Percentiles rank a stretch among this genome's conserved stretches.
phyloP scores from a whole-genome alignment of 768 basidiomycete species.

The Panellus pusillus region DNA sequence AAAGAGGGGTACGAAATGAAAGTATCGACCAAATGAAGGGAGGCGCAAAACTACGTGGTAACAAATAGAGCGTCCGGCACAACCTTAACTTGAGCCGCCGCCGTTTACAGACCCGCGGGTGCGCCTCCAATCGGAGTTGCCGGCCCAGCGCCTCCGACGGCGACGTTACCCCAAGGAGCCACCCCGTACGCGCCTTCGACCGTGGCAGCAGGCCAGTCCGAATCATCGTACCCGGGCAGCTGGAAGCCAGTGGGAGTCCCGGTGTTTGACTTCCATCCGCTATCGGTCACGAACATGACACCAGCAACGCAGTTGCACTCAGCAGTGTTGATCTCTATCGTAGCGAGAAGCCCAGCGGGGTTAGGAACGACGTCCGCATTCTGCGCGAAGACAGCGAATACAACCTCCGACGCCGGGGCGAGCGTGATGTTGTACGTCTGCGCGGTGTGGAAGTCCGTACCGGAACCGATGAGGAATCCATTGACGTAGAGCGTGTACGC shows the following conservation, averaged over 20 bases:
- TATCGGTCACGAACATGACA: constrained; percentile 21
- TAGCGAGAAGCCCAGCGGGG: constrained; percentile 21
- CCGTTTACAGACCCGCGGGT: too few species aligned
- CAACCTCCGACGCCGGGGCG: constrained; percentile 14
- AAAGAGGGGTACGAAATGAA: too few species aligned
- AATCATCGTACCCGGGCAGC: constrained; percentile 20
- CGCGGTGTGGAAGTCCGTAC: constrained; percentile 4
- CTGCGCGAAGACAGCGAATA: constrained; percentile 20
- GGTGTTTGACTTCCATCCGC: constrained; percentile 26
- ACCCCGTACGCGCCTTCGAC: constrained; percentile 14
- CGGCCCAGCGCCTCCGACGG: not conserved
- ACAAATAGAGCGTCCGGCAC: too few species aligned
- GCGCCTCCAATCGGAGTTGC: not conserved
- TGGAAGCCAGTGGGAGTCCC: constrained; percentile 14
- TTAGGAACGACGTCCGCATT: not conserved
- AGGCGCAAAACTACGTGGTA: too few species aligned
- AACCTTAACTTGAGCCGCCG: not conserved
- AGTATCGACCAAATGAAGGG: too few species aligned
- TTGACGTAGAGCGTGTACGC: constrained; percentile 30
- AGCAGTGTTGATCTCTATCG: constrained; percentile 19
- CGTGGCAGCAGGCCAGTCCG: constrained; percentile 23
- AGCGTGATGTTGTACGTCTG: constrained; percentile 19
- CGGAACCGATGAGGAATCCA: constrained; percentile 26
- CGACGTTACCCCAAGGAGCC: too few species aligned
- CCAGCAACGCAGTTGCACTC: constrained; percentile 12